A percentile compares a stretch with the other conserved stretches of the same genome.
Evolutionary conservation across 805 yeast species (phyloP).

Genomic region (Myxozyma mucilagina): DNA sequence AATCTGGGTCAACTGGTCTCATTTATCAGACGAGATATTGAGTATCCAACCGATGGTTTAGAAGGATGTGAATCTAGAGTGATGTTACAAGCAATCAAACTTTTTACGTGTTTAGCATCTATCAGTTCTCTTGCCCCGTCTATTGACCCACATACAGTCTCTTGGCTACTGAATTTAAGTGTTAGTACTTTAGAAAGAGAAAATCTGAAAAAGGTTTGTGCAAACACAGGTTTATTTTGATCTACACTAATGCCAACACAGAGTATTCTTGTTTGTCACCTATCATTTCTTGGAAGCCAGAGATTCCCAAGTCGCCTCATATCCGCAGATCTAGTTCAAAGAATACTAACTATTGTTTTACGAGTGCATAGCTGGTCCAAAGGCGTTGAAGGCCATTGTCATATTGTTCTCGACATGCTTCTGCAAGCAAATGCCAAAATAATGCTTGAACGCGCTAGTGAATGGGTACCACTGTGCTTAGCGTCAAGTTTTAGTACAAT

Average conservation of each 20-base stretch:
- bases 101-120: conserved; percentile 11
- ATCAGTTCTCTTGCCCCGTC: not conserved
- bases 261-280: conserved; percentile 13
- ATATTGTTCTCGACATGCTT: conserved; percentile 12
- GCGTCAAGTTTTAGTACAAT: conserved; percentile 8
- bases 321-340: conserved; percentile 7
- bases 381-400: conserved; percentile 18
- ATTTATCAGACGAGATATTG: conserved; percentile 23
- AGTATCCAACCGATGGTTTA: conserved; percentile 15
- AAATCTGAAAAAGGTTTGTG: conserved; percentile 14
- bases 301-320: conserved; percentile 6
- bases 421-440: not conserved
- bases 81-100: conserved; percentile 18
- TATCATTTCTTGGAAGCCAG: conserved; percentile 18
- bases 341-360: conserved; percentile 9
- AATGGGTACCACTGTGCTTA: conserved; percentile 25
- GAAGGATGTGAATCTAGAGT: conserved; percentile 27
- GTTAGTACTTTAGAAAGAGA: conserved; percentile 11
- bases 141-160: conserved; percentile 15
- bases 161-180: conserved; percentile 14
- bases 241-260: not conserved
- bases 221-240: not conserved
- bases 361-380: conserved; percentile 4
- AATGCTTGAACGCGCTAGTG: conserved; percentile 20
- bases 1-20: conserved; percentile 8